These are phyloP conservation scores for Raddia guianensis DNA, from an alignment of 176 grass and related monocot species.

Conservation along the genomic window DNA sequence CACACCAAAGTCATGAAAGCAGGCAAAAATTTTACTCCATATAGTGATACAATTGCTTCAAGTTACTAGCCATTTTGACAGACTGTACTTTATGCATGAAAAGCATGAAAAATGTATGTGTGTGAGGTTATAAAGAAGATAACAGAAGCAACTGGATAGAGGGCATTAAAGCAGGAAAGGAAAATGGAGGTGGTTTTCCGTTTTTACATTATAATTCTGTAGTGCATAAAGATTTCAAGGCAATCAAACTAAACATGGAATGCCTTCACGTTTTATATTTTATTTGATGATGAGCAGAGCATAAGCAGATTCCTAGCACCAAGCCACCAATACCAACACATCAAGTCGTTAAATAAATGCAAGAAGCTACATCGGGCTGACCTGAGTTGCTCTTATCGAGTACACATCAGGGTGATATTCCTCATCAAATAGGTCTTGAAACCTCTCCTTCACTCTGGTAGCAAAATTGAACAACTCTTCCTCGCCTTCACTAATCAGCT, in stretches of 20 bases:
- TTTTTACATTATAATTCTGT: background rate
- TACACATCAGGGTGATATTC: slow-evolving; percentile 89
- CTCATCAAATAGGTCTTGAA: slow-evolving; percentile 66
- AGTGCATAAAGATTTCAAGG: background rate
- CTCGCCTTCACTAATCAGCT: slow-evolving; percentile 79
- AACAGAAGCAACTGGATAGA: background rate
- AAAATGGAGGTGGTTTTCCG: background rate
- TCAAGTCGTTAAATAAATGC: background rate
- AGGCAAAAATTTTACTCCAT: background rate
- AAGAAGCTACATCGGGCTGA: slow-evolving; percentile 27
- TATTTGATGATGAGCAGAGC: background rate
- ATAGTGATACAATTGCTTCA: background rate
- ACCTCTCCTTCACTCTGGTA: slow-evolving; percentile 71
- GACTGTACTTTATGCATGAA: background rate
- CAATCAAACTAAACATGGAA: background rate
- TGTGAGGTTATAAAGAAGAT: background rate
- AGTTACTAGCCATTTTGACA: background rate
- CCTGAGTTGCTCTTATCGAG: slow-evolving; percentile 90
- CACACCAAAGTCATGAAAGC: background rate
- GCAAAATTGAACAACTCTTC: slow-evolving; percentile 77
- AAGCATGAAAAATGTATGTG: background rate
- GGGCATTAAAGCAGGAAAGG: background rate
- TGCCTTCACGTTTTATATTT: background rate
- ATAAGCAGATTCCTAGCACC: background rate
- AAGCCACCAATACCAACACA: background rate